phyloP scores from a whole-genome alignment of 768 basidiomycete species.

The Galerina sulciceps region DNA sequence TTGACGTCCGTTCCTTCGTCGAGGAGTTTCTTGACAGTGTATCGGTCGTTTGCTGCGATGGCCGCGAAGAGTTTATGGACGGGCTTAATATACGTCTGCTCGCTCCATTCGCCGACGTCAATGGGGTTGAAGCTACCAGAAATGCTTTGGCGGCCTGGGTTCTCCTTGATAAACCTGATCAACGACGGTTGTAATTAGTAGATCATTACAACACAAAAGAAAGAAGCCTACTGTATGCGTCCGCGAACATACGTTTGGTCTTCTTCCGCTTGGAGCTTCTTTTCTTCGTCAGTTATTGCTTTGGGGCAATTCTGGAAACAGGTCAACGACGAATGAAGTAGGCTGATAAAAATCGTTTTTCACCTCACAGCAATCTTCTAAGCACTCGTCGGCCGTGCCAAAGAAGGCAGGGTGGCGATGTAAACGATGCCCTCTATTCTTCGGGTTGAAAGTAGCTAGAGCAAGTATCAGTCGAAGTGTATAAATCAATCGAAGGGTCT shows the following conservation, averaged over 20 bases:
- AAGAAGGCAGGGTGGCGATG: constrained; percentile 71
- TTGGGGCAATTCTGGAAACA: constrained; percentile 53
- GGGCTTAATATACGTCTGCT: constrained; percentile 60
- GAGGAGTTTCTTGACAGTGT: constrained; percentile 42
- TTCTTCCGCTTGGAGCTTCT: constrained; percentile 52
- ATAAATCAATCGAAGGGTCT: not conserved
- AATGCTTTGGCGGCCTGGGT: constrained; percentile 64
- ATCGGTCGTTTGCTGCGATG: constrained; percentile 49
- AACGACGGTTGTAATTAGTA: not conserved
- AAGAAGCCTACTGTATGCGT: constrained; percentile 46
- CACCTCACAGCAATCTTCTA: constrained; percentile 69
- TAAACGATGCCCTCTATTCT: constrained; percentile 60
- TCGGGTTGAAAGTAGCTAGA: constrained; percentile 63
- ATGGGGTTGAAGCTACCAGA: constrained; percentile 71
- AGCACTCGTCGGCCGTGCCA: constrained; percentile 56
- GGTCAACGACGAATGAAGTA: not conserved
- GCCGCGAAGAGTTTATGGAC: constrained; percentile 59
- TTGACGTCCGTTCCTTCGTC: constrained; percentile 46
- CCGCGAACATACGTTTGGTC: constrained; percentile 58
- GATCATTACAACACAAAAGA: not conserved
- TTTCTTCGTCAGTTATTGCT: constrained; percentile 60
- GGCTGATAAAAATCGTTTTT: not conserved
- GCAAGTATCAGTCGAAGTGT: not conserved
- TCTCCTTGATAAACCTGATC: constrained; percentile 54
- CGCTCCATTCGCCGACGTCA: constrained; percentile 69